Evolutionary conservation across 169 alveolate genomes (phyloP).

Genomic region (Amoebophrya sp.): DNA sequence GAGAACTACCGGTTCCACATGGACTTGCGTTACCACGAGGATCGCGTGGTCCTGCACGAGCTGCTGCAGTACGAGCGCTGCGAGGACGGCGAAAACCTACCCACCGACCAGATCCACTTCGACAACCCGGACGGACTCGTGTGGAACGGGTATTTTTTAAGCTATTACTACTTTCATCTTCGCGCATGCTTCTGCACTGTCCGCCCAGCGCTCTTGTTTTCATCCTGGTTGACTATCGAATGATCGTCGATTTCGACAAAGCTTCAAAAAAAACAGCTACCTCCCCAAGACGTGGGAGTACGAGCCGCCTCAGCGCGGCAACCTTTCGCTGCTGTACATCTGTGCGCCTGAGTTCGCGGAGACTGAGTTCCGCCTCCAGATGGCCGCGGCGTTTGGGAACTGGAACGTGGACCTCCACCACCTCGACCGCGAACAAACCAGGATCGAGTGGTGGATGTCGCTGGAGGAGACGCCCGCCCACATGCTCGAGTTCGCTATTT

Average conservation of each 20-base stretch:
- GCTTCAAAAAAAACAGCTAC: not conserved
- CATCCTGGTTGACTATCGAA: not conserved
- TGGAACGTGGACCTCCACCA: not conserved
- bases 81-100: not conserved
- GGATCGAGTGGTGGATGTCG: not conserved
- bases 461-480: not conserved
- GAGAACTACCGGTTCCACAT: not conserved
- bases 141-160: not conserved
- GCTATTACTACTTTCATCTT: not conserved
- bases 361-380: not conserved
- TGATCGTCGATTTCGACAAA: not conserved
- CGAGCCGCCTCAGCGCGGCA: not conserved
- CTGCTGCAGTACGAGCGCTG: not conserved
- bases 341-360: not conserved
- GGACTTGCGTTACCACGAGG: not conserved
- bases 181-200: not conserved
- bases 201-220: not conserved
- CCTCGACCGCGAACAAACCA: not conserved
- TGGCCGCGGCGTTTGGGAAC: not conserved
- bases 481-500: not conserved
- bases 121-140: not conserved
- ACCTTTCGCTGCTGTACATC: not conserved
- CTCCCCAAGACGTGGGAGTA: not conserved
- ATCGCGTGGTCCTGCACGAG: not conserved
- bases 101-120: not conserved